Evolutionary conservation across 2,329 filamentous ascomycete species (phyloP), one percentile per base, ranked within the genome.

Genomic region (Tetracladium maxilliforme): DNA sequence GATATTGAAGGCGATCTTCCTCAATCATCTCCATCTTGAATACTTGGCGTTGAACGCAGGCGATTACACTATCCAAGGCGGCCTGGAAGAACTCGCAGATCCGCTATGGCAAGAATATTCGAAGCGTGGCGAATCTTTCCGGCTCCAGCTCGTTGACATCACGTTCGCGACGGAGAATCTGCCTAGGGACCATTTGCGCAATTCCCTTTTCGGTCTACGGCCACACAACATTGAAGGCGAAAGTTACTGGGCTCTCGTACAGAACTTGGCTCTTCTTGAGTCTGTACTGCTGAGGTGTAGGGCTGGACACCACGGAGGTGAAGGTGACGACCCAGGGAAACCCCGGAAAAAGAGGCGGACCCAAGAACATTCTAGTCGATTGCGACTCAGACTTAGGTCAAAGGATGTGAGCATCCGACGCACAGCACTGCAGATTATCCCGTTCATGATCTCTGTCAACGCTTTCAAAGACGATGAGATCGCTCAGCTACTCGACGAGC

Each of bases 91-190:
- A n/a, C 48, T 94, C 3, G 44, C 73, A 17, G 74, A 84, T 22
- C 58, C 64, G 4, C 51, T 98, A n/a, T 77, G 75, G 55, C 54
- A 54, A 7, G 87, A 94, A 40, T 95, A 95, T 47, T 61, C 69
- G 4, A 73, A 61, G 34, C 66, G 83, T 31, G 60, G 70, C 18
- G 71, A 79, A 23, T 70, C 70, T 30, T 73, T 80, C 23, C 68
- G 75, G 19, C 58, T 95, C 8, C 77, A 83, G 34, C 52, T 92
- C n/a, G 71, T 81, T 31, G 80, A 94, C 38, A 44, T 94, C 14
- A 54, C 61, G 1, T 78, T 80, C 33, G 42, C 61, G 22, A 36
- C 56, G 36, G n/a, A n/a, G n/a, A n/a, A n/a, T n/a, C n/a, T n/a
- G n/a, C n/a, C n/a, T n/a, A n/a, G n/a, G n/a, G n/a, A n/a, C n/a